Conservation (phyloP, 2,329 filamentous ascomycete genomes). For the Fusarium chuoi region DNA sequence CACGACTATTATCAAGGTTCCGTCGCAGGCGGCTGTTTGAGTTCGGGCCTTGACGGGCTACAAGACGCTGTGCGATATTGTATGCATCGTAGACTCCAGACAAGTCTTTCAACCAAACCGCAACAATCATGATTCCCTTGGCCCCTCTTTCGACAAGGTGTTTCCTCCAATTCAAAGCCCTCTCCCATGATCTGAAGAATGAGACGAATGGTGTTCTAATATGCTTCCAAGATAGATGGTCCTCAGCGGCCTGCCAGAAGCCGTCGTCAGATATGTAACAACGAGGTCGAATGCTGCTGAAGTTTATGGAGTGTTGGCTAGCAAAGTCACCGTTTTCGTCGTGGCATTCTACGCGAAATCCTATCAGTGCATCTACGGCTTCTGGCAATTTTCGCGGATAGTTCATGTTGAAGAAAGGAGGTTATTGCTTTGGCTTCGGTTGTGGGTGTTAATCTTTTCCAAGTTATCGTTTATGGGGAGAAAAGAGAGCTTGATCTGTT, state of each 20-base stretch:
- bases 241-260: neutral
- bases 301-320: neutral
- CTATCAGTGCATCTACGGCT: neutral
- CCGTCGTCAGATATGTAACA: too few relatives aligned
- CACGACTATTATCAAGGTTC: rapidly evolving
- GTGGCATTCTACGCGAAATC: neutral
- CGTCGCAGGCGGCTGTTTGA: rapidly evolving
- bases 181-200: neutral
- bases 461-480: neutral
- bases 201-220: neutral
- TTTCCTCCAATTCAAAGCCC: neutral
- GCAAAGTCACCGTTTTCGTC: neutral
- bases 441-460: neutral
- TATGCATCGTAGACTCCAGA: neutral
- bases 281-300: neutral
- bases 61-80: neutral
- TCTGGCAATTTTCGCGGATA: neutral
- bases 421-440: neutral
- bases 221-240: neutral
- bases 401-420: neutral
- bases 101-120: neutral
- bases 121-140: neutral
- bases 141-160: neutral
- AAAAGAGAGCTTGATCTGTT: neutral
- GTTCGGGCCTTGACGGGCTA: rapidly evolving